Percentiles rank a stretch among this genome's conserved stretches.
Evolutionary conservation across 306 rosid species (phyloP).

Genomic region (Lathyrus aphaca): DNA sequence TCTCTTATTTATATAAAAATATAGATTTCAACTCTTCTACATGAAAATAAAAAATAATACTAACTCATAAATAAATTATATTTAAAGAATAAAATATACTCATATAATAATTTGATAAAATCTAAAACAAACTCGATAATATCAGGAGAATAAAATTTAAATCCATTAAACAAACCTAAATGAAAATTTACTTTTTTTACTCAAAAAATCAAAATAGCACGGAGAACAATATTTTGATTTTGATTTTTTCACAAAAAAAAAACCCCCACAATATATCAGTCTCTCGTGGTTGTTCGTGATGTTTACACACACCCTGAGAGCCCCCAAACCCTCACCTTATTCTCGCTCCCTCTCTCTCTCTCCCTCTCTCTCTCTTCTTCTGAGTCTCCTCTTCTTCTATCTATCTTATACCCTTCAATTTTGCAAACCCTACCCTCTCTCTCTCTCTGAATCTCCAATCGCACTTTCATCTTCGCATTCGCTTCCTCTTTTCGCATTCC

Average conservation of each 20-base stretch:
- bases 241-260: background rate
- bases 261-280: conserved; percentile 34
- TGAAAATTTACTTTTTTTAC: no score
- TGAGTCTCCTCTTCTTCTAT: conserved; percentile 36
- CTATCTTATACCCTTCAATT: conserved; percentile 49
- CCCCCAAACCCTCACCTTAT: conserved; percentile 48
- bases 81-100: no score
- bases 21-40: no score
- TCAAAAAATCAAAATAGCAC: background rate
- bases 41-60: no score
- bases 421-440: conserved; percentile 49
- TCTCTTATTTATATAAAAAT: no score
- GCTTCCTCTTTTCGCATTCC: conserved; percentile 41
- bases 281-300: conserved; percentile 41
- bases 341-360: conserved; percentile 11
- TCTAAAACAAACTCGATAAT: no score
- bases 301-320: conserved; percentile 37
- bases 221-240: background rate
- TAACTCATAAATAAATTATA: no score
- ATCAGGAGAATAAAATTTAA: no score
- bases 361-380: conserved; percentile 32
- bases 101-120: no score
- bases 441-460: conserved; percentile 26
- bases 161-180: no score
- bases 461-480: conserved; percentile 20